Conservation (phyloP, 1,284 basidiomycete genomes). For the Tylopilus sp. region DNA sequence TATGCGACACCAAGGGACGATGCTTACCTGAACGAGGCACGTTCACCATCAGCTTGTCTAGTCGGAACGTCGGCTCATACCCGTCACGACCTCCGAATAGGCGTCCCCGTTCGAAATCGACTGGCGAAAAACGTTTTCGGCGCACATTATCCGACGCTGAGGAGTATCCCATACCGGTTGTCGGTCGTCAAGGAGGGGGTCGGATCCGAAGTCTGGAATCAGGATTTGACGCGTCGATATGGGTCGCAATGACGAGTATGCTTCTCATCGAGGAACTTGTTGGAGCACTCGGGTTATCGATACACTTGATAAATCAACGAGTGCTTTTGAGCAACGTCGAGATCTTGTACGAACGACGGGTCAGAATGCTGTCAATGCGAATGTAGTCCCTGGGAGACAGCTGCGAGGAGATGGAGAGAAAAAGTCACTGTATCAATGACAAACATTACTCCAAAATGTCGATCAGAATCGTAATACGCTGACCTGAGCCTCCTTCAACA, state of each 20-base stretch:
- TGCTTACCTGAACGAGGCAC: constrained; percentile 42
- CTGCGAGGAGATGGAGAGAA: too few relatives aligned
- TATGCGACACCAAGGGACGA: constrained; percentile 32
- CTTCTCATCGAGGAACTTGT: not conserved
- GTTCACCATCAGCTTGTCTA: constrained; percentile 2
- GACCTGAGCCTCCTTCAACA: too few relatives aligned
- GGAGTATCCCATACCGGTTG: constrained; percentile 37
- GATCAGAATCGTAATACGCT: too few relatives aligned
- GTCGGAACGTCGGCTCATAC: not conserved
- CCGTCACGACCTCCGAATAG: constrained; percentile 19
- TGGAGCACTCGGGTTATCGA: not conserved
- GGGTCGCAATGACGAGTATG: not conserved
- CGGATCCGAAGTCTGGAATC: constrained; percentile 39
- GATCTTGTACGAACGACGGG: too few relatives aligned
- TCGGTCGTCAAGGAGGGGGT: constrained; percentile 43
- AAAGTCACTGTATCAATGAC: too few relatives aligned
- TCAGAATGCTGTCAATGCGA: too few relatives aligned
- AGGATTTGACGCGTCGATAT: constrained; percentile 23
- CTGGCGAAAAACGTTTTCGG: constrained; percentile 43
- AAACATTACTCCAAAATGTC: too few relatives aligned
- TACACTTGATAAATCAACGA: too few relatives aligned
- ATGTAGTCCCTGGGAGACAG: too few relatives aligned
- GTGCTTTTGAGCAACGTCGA: too few relatives aligned
- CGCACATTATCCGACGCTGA: constrained; percentile 37
- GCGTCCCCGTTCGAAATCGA: constrained; percentile 39